Base-by-base conservation (phyloP, 2,329 filamentous ascomycete genomes). In the Raffaelea ambrosiae region DNA sequence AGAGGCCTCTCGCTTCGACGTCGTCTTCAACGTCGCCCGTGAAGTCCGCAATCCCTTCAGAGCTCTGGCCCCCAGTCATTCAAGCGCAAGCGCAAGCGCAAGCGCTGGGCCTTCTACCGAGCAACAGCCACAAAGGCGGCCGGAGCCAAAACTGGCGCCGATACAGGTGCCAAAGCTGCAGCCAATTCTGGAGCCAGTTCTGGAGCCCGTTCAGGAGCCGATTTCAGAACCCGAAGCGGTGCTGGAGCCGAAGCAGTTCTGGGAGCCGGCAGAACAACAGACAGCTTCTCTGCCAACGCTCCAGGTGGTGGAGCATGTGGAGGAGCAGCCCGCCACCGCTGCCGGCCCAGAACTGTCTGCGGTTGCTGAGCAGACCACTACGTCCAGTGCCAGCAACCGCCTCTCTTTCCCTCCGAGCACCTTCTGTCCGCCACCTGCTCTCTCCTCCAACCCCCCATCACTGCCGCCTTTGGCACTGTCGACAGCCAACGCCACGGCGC, bases 21-120 rank as follows among this genome's bases (percentile, higher is more conserved):
- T 91, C 3, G 81, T 94, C 18, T 81, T 93, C 59, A 94, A 94
- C 54, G 87, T 91, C 7, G 87, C 87, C 1, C 82, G 84, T 49
- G 87, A 94, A 64, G 87, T 93, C 2, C 73, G 74, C 49, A 90
- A 93, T 58, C 87, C 87, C 0, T 88, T 91, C 59, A 66, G 67
- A 53, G 61, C 55, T 23, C 31, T 33, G 9, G n/a, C n/a, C n/a
- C n/a, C n/a, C n/a, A n/a, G n/a, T n/a, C n/a, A n/a, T n/a, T n/a
- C n/a, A n/a, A n/a, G n/a, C n/a, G n/a, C n/a, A n/a, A n/a, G n/a
- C n/a, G n/a, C n/a, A n/a, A n/a, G n/a, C n/a, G n/a, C 26, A 7
- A 29, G 26, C 26, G 40, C 48, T 49, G 16, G 21, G n/a, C 9
- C 42, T 47, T 54, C 44, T 38, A 63, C 63, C n/a, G 63, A 70